Evolutionary conservation across 805 yeast species (phyloP).

Genomic region (Starmera quercuum): DNA sequence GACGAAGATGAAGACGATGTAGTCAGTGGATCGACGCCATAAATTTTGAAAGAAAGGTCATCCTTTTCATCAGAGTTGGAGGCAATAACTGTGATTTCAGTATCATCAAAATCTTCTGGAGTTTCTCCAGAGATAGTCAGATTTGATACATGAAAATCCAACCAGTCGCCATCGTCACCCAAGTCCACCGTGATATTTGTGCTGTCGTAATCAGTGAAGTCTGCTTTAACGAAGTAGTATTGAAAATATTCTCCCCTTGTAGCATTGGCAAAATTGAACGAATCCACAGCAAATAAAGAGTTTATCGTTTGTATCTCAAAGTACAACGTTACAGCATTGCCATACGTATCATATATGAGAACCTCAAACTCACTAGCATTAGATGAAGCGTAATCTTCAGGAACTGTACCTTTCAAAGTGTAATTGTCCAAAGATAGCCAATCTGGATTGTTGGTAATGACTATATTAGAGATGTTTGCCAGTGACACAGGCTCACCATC

Average conservation of each 20-base stretch:
- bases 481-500: conserved; percentile 47
- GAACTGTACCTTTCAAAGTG: conserved; percentile 49
- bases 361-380: conserved; percentile 37
- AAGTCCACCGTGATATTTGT: conserved; percentile 42
- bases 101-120: conserved; percentile 38
- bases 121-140: conserved; percentile 64
- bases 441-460: conserved; percentile 44
- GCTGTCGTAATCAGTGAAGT: conserved; percentile 45
- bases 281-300: conserved; percentile 47
- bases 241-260: conserved; percentile 55
- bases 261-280: conserved; percentile 56
- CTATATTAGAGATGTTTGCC: conserved; percentile 48
- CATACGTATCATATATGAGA: conserved; percentile 49
- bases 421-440: conserved; percentile 45
- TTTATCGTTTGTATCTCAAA: conserved; percentile 46
- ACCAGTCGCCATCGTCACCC: conserved; percentile 48
- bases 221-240: conserved; percentile 45
- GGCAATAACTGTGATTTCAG: conserved; percentile 35
- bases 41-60: conserved; percentile 40
- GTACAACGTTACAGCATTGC: conserved; percentile 51
- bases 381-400: conserved; percentile 33
- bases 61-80: conserved; percentile 27
- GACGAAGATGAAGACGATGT: conserved; percentile 21
- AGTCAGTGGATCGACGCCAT: conserved; percentile 35
- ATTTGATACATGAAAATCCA: conserved; percentile 50